These are phyloP conservation scores for Simmondsia chinensis DNA, from an alignment of 148 eudicot genomes.

Conservation along the genomic window DNA sequence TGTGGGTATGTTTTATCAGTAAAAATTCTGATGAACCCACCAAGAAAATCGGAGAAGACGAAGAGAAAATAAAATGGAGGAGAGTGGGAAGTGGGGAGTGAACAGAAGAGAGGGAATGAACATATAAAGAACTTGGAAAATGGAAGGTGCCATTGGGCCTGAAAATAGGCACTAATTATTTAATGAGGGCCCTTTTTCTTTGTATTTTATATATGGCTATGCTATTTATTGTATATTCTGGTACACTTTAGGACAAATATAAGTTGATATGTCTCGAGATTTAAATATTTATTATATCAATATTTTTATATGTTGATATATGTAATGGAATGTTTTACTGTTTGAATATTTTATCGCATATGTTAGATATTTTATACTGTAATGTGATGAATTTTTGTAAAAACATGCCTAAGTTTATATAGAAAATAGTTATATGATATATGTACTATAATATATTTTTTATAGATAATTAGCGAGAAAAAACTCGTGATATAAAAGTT, in stretches of 20 bases:
- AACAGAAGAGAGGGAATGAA: slow-evolving; percentile 2
- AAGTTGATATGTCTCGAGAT: not conserved
- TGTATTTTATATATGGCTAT: slow-evolving; percentile 1
- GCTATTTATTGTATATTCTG: not conserved
- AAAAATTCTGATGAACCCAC: slow-evolving; percentile 45
- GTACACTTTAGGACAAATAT: not conserved
- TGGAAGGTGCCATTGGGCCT: slow-evolving; percentile 38
- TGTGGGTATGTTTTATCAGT: slow-evolving; percentile 47
- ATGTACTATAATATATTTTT: too few relatives aligned
- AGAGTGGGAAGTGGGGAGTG: not conserved
- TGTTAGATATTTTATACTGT: too few relatives aligned
- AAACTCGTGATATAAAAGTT: too few relatives aligned
- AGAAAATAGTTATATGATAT: too few relatives aligned
- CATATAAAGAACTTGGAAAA: slow-evolving; percentile 6
- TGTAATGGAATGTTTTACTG: too few relatives aligned
- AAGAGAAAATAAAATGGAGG: too few relatives aligned
- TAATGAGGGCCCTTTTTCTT: slow-evolving; percentile 18
- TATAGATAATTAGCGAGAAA: too few relatives aligned
- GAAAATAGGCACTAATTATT: slow-evolving; percentile 32
- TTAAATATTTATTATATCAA: too few relatives aligned
- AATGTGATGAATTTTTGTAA: too few relatives aligned
- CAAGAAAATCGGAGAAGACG: slow-evolving; percentile 11
- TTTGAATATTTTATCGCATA: too few relatives aligned
- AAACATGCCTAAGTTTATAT: too few relatives aligned
- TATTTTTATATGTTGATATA: too few relatives aligned